phyloP scores from a whole-genome alignment of 345 rosid species.

The Bruguiera sexangula region DNA sequence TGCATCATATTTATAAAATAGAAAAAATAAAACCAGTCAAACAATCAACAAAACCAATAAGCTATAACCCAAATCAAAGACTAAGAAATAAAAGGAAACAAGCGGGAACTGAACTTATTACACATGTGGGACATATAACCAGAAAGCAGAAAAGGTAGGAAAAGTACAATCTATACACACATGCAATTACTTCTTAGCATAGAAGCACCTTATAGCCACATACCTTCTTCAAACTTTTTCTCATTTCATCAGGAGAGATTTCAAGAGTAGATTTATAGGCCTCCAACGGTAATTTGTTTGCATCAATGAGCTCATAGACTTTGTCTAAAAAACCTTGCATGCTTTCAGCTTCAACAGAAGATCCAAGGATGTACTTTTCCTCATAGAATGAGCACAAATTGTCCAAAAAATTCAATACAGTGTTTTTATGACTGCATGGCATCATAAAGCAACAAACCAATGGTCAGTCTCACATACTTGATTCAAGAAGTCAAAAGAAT shows the following conservation, averaged over 20 bases:
- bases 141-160: background rate
- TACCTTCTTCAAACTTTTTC: slow-evolving; percentile 60
- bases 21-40: background rate
- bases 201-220: slow-evolving; percentile 8
- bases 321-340: slow-evolving; percentile 52
- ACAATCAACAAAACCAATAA: background rate
- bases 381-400: slow-evolving; percentile 71
- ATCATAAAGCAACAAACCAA: slow-evolving; percentile 26
- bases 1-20: background rate
- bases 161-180: background rate
- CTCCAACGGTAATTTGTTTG: slow-evolving; percentile 62
- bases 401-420: slow-evolving; percentile 67
- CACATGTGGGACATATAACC: background rate
- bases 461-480: background rate
- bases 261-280: slow-evolving; percentile 49
- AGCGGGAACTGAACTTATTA: background rate
- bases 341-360: slow-evolving; percentile 48
- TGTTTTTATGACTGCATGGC: slow-evolving; percentile 69
- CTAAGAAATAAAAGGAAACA: background rate
- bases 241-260: slow-evolving; percentile 42
- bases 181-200: background rate
- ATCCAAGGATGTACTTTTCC: slow-evolving; percentile 45
- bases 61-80: background rate
- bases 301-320: slow-evolving; percentile 77
- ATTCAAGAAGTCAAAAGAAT: background rate